A percentile compares a stretch with the other conserved stretches of the same genome.
Conservation (phyloP, 1,284 basidiomycete species). For the Ganoderma lucidum region DNA sequence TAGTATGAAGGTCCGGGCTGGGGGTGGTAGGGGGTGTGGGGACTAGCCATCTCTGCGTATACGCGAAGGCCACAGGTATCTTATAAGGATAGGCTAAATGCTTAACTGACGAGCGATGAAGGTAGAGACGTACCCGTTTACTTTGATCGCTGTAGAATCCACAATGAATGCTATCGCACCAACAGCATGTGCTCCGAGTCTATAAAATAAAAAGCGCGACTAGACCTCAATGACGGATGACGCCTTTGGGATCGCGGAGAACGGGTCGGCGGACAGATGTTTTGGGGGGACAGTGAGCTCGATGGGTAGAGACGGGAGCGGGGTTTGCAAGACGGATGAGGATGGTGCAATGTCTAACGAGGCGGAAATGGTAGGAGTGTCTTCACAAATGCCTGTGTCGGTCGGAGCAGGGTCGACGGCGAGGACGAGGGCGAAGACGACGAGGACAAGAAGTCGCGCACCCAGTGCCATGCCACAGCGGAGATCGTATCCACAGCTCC, state of each 20-base stretch:
- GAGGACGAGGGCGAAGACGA: slow-evolving; percentile 22
- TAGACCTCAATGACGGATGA: slow-evolving; percentile 7
- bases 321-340: neutral
- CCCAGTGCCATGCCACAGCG: slow-evolving; percentile 20
- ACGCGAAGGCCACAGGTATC: neutral
- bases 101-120: slow-evolving; percentile 5
- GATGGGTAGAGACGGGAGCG: neutral
- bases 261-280: slow-evolving; percentile 4
- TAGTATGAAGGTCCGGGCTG: slow-evolving; percentile 46
- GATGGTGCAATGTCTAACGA: neutral
- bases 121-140: slow-evolving; percentile 23
- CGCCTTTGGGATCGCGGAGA: slow-evolving; percentile 17
- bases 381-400: slow-evolving; percentile 5
- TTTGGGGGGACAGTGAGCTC: neutral
- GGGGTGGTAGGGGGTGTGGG: slow-evolving; percentile 42
- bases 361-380: neutral
- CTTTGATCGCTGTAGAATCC: slow-evolving; percentile 20
- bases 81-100: slow-evolving; percentile 11
- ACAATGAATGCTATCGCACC: slow-evolving; percentile 22
- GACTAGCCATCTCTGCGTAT: slow-evolving; percentile 41
- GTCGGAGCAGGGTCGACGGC: slow-evolving; percentile 1
- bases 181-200: slow-evolving; percentile 19
- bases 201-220: slow-evolving; percentile 5
- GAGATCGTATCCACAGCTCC: slow-evolving; percentile 19
- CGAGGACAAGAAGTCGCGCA: slow-evolving; percentile 17